Evolutionary conservation across 1,284 basidiomycete genomes (phyloP), one percentile per base, ranked within the genome.

Genomic region (Moniliophthora roreri): DNA sequence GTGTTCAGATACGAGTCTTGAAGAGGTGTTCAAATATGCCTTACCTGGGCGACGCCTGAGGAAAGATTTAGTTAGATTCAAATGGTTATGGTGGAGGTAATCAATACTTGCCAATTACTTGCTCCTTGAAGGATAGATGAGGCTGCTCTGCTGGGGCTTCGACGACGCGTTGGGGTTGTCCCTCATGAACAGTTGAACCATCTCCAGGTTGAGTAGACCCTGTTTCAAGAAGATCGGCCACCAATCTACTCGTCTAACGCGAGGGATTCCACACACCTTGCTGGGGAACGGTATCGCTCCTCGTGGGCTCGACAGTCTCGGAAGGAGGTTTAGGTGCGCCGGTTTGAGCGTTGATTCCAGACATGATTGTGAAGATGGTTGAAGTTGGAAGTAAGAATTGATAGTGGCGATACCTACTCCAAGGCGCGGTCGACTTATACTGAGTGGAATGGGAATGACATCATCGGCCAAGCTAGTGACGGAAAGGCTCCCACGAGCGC

Each of bases 131-230:
- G 1, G 44, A 16, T 5, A 32, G 21, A 10, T 46, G 40, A 18
- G 18, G 40, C 18, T 41, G 18, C 44, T 32, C 20, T 23, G 41
- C 26, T n/a, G 41, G 41, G 13, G 26, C 41, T 21, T 42, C 41
- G 18, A 46, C 24, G 9, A 32, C 44, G 21, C 26, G 24, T n/a
- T 11, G 23, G 10, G 13, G 18, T 10, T 46, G 41, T 15, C 41
- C 41, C 28, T 32, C 44, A 16, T 28, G 24, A 32, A 46, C 44
- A 18, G 23, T 32, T 10, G 44, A 46, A 11, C 44, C 44, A 26
- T 24, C 21, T 32, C 44, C 44, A 1, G 44, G 44, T 32, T 46
- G 44, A 7, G 44, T 46, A 46, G 44, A 46, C 24, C 24, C 44
- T 46, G 15, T 4, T 3, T 42, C 10, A 32, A 4, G 11, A 32